phyloP scores from a whole-genome alignment of 2,329 filamentous ascomycete species.

The Talaromyces sp. region DNA sequence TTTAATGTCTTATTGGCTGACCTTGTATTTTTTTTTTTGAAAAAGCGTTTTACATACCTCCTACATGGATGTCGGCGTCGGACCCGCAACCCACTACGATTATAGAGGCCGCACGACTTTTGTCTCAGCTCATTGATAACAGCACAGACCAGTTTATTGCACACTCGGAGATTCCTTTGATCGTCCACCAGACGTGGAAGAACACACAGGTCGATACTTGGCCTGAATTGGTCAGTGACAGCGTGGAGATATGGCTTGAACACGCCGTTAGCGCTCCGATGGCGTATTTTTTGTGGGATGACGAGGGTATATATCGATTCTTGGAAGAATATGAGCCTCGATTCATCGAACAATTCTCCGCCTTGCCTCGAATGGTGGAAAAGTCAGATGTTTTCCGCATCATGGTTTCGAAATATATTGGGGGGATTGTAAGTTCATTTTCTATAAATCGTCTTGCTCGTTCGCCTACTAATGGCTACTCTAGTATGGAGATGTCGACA shows the following conservation, averaged over 20 bases:
- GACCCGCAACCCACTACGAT: slow-evolving; percentile 15
- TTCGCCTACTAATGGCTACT: not conserved
- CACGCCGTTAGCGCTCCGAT: slow-evolving; percentile 17
- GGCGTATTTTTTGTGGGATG: slow-evolving; percentile 31
- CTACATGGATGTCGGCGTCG: slow-evolving; percentile 8
- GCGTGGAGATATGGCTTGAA: slow-evolving; percentile 24
- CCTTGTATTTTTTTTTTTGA: not conserved
- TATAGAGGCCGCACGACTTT: slow-evolving; percentile 22
- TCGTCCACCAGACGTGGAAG: slow-evolving; percentile 30
- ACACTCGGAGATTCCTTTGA: slow-evolving; percentile 22
- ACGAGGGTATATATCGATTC: slow-evolving; percentile 23
- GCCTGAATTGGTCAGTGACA: slow-evolving; percentile 17
- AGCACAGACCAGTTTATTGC: slow-evolving; percentile 13
- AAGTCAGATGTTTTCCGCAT: slow-evolving; percentile 27
- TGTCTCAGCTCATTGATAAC: slow-evolving; percentile 13
- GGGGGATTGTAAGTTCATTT: slow-evolving; percentile 11
- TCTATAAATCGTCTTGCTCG: not conserved
- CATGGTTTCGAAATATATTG: slow-evolving; percentile 24
- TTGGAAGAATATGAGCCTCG: slow-evolving; percentile 21
- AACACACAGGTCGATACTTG: slow-evolving; percentile 21
- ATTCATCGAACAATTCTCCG: slow-evolving; percentile 16
- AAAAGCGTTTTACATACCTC: slow-evolving; percentile 12
- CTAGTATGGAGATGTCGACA: slow-evolving; percentile 29
- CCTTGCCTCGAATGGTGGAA: slow-evolving; percentile 22
- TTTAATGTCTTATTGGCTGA: not conserved